Percentiles rank a stretch among this genome's conserved stretches.
Evolutionary conservation across 331 rosid genomes (phyloP).

Genomic region (Erythrophleum ivorense): DNA sequence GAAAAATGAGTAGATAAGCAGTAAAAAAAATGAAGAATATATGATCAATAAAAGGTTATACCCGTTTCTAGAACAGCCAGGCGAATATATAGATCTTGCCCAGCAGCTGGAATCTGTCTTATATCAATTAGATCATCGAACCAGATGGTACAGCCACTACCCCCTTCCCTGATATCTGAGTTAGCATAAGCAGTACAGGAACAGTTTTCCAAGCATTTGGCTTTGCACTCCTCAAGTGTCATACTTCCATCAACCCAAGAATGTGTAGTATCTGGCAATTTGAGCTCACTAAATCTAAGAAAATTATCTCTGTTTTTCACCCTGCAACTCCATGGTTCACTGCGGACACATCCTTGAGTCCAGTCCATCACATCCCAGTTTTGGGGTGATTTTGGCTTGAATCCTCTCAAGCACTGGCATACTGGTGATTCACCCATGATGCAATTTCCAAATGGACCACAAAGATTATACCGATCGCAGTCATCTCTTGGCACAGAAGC

Average conservation of each 20-base stretch:
- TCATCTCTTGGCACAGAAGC: conserved; percentile 33
- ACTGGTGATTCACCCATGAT: neutral
- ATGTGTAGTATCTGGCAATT: conserved; percentile 36
- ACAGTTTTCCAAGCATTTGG: conserved; percentile 30
- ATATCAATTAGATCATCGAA: conserved; percentile 1
- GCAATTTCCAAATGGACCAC: conserved; percentile 48
- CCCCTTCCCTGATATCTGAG: neutral
- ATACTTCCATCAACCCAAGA: conserved; percentile 38
- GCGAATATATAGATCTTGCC: conserved; percentile 39
- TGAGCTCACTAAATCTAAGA: conserved; percentile 1
- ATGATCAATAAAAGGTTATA: neutral
- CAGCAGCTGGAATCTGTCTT: neutral
- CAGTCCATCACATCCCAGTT: neutral
- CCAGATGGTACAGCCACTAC: neutral
- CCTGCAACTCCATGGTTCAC: conserved; percentile 33
- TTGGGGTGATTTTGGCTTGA: conserved; percentile 33
- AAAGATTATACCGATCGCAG: conserved; percentile 44
- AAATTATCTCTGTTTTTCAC: conserved; percentile 15
- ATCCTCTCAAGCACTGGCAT: conserved; percentile 43
- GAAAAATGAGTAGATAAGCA: neutral
- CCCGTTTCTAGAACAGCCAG: conserved; percentile 41
- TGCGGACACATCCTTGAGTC: conserved; percentile 39
- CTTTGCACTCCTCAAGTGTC: conserved; percentile 40
- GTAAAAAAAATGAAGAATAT: neutral
- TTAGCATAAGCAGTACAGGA: conserved; percentile 26